Base-by-base conservation (phyloP, 2,329 filamentous ascomycete species). In the Pleurostoma richardsiae region DNA sequence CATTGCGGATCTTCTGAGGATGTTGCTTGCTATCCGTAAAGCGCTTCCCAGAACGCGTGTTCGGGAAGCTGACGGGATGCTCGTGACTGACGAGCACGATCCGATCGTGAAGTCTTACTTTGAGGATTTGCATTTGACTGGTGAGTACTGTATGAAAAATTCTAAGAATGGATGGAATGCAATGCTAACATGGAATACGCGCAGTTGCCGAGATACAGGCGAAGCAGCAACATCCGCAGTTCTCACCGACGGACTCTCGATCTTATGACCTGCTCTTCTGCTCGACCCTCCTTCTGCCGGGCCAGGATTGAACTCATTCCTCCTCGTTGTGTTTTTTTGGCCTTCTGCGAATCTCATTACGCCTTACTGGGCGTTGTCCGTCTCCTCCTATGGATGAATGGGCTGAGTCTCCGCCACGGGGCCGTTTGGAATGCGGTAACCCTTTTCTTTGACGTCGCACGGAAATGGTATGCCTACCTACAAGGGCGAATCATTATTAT, bases 11-110 rank as follows among this genome's bases (percentile, higher is more conserved):
- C 63, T 84, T 38, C 60, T 85, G 43, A 75, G 77, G 58, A 82
- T 84, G 77, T 70, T 86, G 4, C 61, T 85, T 7, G 68, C 68
- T n/a, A 83, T 83, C 46, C 72, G 82, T 38, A 77, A 78, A 50
- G 74, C 79, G 1, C 69, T 83, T 4, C 82, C 82, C 1, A 73
- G 74, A 51, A 80, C 76, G 0, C 59, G 66, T 28, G 57, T 63
- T 29, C 66, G 71, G 1, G 65, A 68, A 38, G 56, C 65, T 0
- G 69, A 79, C 43, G 76, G 74, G 3, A 74, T 77, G 44, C 63
- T 82, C 10, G 59, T 68, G 3, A 68, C 71, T 1, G 67, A 72
- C 30, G 72, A 75, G 27, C 64, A 71, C 26, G 74, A 77, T 40
- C 68, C 70, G 6, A 59, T 64, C 2, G 61, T 79, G 29, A 60